phyloP scores from a whole-genome alignment of 2,329 filamentous ascomycete species.

The Akanthomyces lecanii region DNA sequence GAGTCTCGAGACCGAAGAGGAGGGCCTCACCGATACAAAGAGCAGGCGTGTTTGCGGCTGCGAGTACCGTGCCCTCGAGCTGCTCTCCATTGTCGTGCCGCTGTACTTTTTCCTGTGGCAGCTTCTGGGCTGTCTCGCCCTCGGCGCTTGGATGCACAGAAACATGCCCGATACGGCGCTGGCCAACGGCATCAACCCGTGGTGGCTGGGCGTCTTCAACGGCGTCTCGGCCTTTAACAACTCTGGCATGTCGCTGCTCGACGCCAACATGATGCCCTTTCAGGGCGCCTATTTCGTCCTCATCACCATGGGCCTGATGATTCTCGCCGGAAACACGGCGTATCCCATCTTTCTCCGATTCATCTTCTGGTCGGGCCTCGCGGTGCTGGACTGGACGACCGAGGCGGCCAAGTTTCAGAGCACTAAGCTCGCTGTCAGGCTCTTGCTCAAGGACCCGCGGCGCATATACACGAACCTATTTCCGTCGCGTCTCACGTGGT shows the following conservation, averaged over 20 bases:
- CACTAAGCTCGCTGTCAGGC: conserved; percentile 47
- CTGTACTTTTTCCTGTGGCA: conserved; percentile 59
- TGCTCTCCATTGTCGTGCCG: conserved; percentile 57
- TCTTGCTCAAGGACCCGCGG: conserved; percentile 53
- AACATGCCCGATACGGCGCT: conserved; percentile 46
- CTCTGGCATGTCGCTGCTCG: conserved; percentile 63
- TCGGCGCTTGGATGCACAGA: conserved; percentile 57
- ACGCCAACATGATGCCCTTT: conserved; percentile 62
- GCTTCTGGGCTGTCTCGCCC: conserved; percentile 51
- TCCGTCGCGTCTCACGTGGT: conserved; percentile 60
- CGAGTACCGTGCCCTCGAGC: conserved; percentile 59
- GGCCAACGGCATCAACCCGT: conserved; percentile 57
- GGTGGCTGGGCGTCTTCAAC: conserved; percentile 67
- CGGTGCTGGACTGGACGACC: conserved; percentile 37
- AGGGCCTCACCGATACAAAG: conserved; percentile 47
- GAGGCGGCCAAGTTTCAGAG: conserved; percentile 32
- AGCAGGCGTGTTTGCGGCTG: conserved; percentile 56
- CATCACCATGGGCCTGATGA: conserved; percentile 51
- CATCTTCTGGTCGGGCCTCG: conserved; percentile 50
- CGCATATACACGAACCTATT: conserved; percentile 62
- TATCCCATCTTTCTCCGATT: conserved; percentile 61
- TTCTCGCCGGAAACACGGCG: conserved; percentile 62
- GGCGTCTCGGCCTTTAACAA: conserved; percentile 67
- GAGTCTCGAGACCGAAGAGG: not conserved
- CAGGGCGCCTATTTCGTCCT: conserved; percentile 48